phyloP scores from a whole-genome alignment of 768 basidiomycete species.

The Lactarius trivialis region DNA sequence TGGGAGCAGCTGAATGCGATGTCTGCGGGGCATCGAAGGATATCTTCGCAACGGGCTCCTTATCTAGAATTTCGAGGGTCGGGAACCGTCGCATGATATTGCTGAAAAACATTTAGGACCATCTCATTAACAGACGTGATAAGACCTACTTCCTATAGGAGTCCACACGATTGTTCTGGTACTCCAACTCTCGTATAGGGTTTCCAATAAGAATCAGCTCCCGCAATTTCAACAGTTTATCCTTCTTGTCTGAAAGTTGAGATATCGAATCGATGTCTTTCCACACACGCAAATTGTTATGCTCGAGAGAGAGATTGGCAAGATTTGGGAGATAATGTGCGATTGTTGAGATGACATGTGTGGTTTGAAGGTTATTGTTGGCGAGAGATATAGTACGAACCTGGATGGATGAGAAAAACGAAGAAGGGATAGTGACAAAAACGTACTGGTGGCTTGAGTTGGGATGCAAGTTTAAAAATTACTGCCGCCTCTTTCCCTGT shows the following conservation, averaged over 20 bases:
- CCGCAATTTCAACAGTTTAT: slow-evolving; percentile 54
- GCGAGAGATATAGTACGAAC: slow-evolving; percentile 81
- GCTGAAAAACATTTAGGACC: slow-evolving; percentile 35
- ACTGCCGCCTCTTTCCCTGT: slow-evolving; percentile 65
- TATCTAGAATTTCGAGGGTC: slow-evolving; percentile 77
- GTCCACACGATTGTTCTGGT: slow-evolving; percentile 48
- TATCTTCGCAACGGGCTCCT: slow-evolving; percentile 71
- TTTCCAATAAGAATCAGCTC: slow-evolving; percentile 73
- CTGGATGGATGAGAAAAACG: slow-evolving; percentile 30
- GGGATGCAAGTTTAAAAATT: slow-evolving; percentile 80
- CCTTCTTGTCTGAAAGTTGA: slow-evolving; percentile 51
- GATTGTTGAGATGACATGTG: slow-evolving; percentile 54
- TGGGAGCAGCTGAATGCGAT: slow-evolving; percentile 36
- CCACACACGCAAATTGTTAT: slow-evolving; percentile 63
- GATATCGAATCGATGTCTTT: slow-evolving; percentile 66
- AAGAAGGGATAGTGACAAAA: slow-evolving; percentile 1
- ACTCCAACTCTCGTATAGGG: slow-evolving; percentile 60
- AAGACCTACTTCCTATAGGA: slow-evolving; percentile 60
- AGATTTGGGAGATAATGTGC: slow-evolving; percentile 73
- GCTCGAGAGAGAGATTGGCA: slow-evolving; percentile 72
- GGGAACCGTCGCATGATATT: slow-evolving; percentile 78
- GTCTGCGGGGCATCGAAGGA: slow-evolving; percentile 67
- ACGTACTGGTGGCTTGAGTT: slow-evolving; percentile 67
- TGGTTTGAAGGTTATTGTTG: slow-evolving; percentile 60
- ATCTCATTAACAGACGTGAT: background rate